These are phyloP conservation scores for Gomphus sp. DNA, from an alignment of 1,284 basidiomycete genomes.

Conservation along the genomic window DNA sequence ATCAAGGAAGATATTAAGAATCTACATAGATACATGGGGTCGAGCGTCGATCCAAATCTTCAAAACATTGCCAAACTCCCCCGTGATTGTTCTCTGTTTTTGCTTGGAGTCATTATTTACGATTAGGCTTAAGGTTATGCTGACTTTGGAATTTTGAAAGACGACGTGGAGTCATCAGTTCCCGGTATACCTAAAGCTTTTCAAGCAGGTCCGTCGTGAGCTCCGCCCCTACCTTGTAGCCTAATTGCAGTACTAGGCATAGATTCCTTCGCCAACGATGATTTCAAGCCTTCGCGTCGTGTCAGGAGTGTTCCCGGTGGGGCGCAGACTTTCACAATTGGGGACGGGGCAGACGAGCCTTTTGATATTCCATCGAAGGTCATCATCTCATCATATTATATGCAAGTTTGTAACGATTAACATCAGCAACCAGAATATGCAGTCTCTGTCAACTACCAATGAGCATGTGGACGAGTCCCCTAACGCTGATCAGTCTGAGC, in stretches of 20 bases:
- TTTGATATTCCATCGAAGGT: constrained; percentile 10
- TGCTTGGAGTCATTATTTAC: neutral
- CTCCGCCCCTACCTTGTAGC: neutral
- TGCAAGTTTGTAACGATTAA: constrained; percentile 1
- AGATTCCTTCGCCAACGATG: neutral
- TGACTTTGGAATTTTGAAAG: constrained; percentile 41
- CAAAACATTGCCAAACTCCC: constrained; percentile 62
- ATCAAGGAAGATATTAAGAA: constrained; percentile 13
- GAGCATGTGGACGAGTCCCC: constrained; percentile 34
- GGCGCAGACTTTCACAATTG: constrained; percentile 21
- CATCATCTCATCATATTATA: neutral
- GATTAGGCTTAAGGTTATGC: constrained; percentile 39
- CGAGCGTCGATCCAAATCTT: constrained; percentile 65
- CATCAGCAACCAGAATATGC: constrained; percentile 1
- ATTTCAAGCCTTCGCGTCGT: constrained; percentile 41
- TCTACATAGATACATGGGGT: constrained; percentile 48
- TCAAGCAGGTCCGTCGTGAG: neutral
- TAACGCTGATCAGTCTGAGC: constrained; percentile 30
- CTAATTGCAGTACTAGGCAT: neutral
- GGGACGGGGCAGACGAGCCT: constrained; percentile 13
- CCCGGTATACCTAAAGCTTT: neutral
- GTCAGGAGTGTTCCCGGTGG: constrained; percentile 44
- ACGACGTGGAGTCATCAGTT: neutral
- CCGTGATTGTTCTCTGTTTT: constrained; percentile 29
- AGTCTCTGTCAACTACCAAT: constrained; percentile 19